Evolutionary conservation across 208 protist species (phyloP).

Genomic region (Wallacemonas collosoma): DNA sequence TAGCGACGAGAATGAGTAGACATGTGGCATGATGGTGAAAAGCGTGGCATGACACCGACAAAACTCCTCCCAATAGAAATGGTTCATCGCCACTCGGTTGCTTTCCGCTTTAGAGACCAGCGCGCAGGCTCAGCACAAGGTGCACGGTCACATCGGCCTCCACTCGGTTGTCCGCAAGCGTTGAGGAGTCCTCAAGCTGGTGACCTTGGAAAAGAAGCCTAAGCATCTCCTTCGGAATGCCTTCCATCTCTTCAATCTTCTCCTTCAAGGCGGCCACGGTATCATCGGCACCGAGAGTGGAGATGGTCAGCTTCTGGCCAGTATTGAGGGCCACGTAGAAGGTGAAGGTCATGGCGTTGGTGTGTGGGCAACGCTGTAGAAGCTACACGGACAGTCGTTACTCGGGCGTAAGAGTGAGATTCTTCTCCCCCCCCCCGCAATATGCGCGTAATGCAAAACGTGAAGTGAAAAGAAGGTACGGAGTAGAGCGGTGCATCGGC

Average conservation of each 20-base stretch:
- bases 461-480: too few relatives aligned
- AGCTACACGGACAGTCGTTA: too few relatives aligned
- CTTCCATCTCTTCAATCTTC: conserved; percentile 78
- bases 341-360: conserved; percentile 33
- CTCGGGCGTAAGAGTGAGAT: too few relatives aligned
- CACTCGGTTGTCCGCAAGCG: conserved; percentile 63
- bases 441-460: too few relatives aligned
- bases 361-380: too few relatives aligned
- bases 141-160: conserved; percentile 66
- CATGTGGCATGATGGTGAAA: too few relatives aligned
- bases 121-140: conserved; percentile 81
- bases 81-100: not conserved
- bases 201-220: conserved; percentile 78
- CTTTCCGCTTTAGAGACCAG: conserved; percentile 26
- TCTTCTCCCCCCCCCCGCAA: too few relatives aligned
- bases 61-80: too few relatives aligned
- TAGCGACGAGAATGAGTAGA: too few relatives aligned
- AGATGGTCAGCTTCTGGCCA: conserved; percentile 69
- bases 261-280: conserved; percentile 80
- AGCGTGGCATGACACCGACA: too few relatives aligned
- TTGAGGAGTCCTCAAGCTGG: conserved; percentile 67
- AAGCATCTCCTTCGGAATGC: conserved; percentile 83
- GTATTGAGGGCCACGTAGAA: conserved; percentile 80
- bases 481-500: too few relatives aligned
- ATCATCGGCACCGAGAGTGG: conserved; percentile 73